Evolutionary conservation across 1,139 yeast species (phyloP).

Genomic region (Pichia sp.): DNA sequence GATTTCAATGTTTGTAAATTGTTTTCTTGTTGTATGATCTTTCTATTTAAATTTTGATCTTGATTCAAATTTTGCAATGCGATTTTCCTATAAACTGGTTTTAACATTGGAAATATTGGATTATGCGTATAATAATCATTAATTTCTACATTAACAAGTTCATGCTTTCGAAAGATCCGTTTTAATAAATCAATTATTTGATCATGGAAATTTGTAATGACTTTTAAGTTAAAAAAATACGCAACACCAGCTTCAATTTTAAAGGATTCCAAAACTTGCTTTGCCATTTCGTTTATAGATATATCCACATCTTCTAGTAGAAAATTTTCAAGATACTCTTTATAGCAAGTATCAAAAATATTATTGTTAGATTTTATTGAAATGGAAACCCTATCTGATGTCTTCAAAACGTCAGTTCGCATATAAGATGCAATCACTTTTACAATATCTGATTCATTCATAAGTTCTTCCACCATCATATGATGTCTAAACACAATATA

Average conservation of each 20-base stretch:
- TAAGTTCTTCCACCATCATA: constrained; percentile 2
- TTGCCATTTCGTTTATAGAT: constrained; percentile 5
- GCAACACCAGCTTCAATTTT: constrained; percentile 7
- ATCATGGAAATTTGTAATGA: constrained; percentile 17
- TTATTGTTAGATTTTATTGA: constrained; percentile 5
- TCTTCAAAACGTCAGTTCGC: constrained; percentile 4
- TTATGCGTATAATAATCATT: constrained; percentile 22
- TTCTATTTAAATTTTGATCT: neutral
- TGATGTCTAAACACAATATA: constrained; percentile 10
- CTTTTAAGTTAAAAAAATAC: constrained; percentile 6
- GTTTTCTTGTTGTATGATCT: too few species aligned
- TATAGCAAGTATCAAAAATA: constrained; percentile 6
- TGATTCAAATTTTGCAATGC: constrained; percentile 12
- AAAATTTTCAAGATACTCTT: constrained; percentile 2
- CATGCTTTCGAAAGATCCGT: constrained; percentile 16
- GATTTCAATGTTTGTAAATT: neutral
- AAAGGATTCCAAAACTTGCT: constrained; percentile 1
- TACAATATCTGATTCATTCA: constrained; percentile 3
- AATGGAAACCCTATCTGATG: neutral
- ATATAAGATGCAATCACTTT: neutral
- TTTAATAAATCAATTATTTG: constrained; percentile 22
- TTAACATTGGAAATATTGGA: constrained; percentile 25
- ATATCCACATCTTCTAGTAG: neutral
- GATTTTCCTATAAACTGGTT: constrained; percentile 16
- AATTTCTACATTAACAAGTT: constrained; percentile 10